Base-by-base conservation (phyloP, 192 early-diverging fungal genomes). In the Coemansia sp. region DNA sequence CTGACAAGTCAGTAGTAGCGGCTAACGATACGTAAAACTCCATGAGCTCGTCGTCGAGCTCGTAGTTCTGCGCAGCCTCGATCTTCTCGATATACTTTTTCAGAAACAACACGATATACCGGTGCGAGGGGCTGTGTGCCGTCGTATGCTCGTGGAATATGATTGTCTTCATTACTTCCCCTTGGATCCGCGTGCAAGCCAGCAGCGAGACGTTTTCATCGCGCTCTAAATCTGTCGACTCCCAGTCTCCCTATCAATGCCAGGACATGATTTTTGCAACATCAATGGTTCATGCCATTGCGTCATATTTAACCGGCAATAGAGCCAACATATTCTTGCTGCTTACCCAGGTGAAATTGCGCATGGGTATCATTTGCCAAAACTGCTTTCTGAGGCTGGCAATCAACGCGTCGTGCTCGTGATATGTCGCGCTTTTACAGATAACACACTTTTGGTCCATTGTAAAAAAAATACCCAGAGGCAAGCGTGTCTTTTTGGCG, bases 311-410 rank as follows among this genome's bases (percentile, higher is more conserved):
- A n/a, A n/a, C n/a, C n/a, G n/a, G n/a, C n/a, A n/a, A n/a, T n/a
- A n/a, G 39, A 64, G 40, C n/a, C 11, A 39, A 27, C 12, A 10
- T 35, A 17, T 24, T 29, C 19, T 29, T 35, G 43, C 8, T 49
- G n/a, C 40, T 43, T 69, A 68, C 79, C 81, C 81, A 83, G 20
- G 73, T 51, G 36, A 83, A 74, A 8, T 60, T 19, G 31, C 73
- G 68, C 37, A 83, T 59, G 3, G 81, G 72, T 10, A 79, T 66
- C 81, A 83, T 83, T 41, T 83, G 81, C 81, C 81, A 83, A 54
- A 83, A 83, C 60, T 83, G 81, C 49, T 79, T 78, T 37, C 81
- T 76, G 9, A 83, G 38, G 22, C 75, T 79, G 38, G 65, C 41
- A 3, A 72, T 65, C 25, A 83, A 66, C 45, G 66, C 69, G 35